Evolutionary conservation across 164 flowering plant genomes (phyloP), one percentile per base, ranked within the genome.

Genomic region (Macadamia integrifolia): DNA sequence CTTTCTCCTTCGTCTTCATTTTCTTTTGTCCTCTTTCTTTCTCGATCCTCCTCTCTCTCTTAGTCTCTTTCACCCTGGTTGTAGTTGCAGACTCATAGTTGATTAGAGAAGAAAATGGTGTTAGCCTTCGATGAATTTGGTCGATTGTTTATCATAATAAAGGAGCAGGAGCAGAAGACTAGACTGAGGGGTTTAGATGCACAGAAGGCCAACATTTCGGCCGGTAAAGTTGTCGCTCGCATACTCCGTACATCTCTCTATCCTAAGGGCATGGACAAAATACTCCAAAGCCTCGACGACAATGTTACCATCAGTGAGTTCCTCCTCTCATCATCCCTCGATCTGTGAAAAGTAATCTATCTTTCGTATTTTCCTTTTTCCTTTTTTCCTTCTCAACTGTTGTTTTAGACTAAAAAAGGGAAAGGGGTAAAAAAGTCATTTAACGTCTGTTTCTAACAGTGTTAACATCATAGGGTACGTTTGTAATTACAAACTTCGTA

Each of bases 251-350:
- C 97, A 42, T 95, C 99, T 1, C 92, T 95, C 35, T 98, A 98
- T 1, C 99, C 99, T 68, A 95, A 92, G 71, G 98, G 99, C 79
- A 92, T 95, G 98, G 99, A 95, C 75, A 95, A 95, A 85, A 92
- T 95, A 85, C 90, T 94, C 57, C 97, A 89, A 76, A 84, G 92
- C 80, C 97, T 98, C 63, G 99, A 95, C 68, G 98, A 98, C 49
- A 98, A 95, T 30, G 89, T 95, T 69, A 92, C 93, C 58, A 83
- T 88, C 81, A 86, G 95, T 89, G 12, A 48, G 82, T 76, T 15
- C 28, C 5, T 7, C 40, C 6, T 44, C 40, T 66, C 23, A 50
- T 67, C 66, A 64, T 46, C 23, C 50, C 69, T 62, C 62, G 35
- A 15, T 57, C 17, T 61, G 11, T 61, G 15, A 46, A 46, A 46